A percentile compares a stretch with the other conserved stretches of the same genome.
Evolutionary conservation across 176 grass and related monocot species (phyloP).

Genomic region (Rhynchospora breviuscula): DNA sequence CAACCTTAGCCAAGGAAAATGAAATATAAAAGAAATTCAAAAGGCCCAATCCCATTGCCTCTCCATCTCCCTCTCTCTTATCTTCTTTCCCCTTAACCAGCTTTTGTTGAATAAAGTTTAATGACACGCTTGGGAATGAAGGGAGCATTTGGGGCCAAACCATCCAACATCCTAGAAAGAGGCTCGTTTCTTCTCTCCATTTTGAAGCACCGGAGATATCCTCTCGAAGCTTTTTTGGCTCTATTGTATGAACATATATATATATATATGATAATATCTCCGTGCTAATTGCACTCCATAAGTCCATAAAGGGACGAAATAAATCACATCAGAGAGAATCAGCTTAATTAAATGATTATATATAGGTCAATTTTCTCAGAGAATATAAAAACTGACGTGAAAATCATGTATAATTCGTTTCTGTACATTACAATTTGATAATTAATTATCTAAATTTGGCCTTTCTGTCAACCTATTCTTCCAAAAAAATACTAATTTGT

Average conservation of each 20-base stretch:
- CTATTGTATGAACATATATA: not conserved
- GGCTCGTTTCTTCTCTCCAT: not conserved
- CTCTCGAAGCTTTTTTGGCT: not conserved
- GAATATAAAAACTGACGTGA: too few species aligned
- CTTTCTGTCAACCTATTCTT: too few species aligned
- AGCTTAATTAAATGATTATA: too few species aligned
- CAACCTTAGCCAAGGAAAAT: conserved; percentile 26
- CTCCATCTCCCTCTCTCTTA: not conserved
- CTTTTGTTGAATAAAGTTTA: conserved; percentile 40
- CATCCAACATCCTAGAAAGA: conserved; percentile 14
- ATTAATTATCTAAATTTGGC: too few species aligned
- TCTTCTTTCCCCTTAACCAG: conserved; percentile 3
- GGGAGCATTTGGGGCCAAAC: conserved; percentile 34
- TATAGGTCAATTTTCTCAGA: too few species aligned
- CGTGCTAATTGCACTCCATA: too few species aligned
- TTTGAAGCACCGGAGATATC: not conserved
- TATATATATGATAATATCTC: too few species aligned
- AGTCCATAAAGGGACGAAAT: too few species aligned
- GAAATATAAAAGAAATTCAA: not conserved
- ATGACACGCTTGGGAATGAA: conserved; percentile 45
- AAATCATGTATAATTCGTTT: too few species aligned
- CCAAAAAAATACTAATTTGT: too few species aligned
- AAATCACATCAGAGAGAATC: too few species aligned
- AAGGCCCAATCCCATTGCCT: not conserved
- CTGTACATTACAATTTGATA: too few species aligned